Base-by-base conservation (phyloP, 2,329 filamentous ascomycete species). In the Cadophora gregata region DNA sequence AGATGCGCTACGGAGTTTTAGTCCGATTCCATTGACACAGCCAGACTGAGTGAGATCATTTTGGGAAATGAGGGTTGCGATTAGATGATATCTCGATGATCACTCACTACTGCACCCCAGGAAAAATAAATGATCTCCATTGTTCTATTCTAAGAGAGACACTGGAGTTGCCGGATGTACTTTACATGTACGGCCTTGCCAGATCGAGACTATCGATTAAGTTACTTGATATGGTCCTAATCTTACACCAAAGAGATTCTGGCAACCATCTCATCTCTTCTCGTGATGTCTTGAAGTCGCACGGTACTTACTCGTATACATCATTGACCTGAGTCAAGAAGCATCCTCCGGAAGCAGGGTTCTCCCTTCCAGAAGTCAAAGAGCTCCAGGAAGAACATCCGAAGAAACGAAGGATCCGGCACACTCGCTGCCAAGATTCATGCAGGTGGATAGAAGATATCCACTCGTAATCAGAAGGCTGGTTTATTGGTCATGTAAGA, bases 381-480 rank as follows among this genome's bases (percentile, higher is more conserved):
- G 58, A 48, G 58, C 25, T 12, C 55, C 29, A 10, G 25, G 38
- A 60, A 60, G 58, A 45, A 60, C 27, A 48, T 29, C 25, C 56
- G 42, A 29, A 60, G 38, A 31, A 48, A 7, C 24, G 29, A 47
- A 47, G 21, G 21, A 48, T 24, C 58, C 38, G 42, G 16, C 58
- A 31, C 14, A 47, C 21, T 47, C 27, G 25, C 7, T 25, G 58
- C 58, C 58, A 60, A 45, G 58, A 59, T 60, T 60, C 31, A 60
- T 60, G 58, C 42, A 48, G 58, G 58, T 60, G 58, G 58, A 60
- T 60, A 60, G 38, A 45, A 45, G 36, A n/a, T 45, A 36, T 59
- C 36, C 56, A 29, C 42, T 60, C 14, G 36, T 47, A 60, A 29
- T 47, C 12, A 47, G 19, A 12, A 31, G 58, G 25, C 24, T 24